These are phyloP conservation scores for Leccinum longicurvipes DNA, from an alignment of 768 basidiomycete species.

Conservation along the genomic window DNA sequence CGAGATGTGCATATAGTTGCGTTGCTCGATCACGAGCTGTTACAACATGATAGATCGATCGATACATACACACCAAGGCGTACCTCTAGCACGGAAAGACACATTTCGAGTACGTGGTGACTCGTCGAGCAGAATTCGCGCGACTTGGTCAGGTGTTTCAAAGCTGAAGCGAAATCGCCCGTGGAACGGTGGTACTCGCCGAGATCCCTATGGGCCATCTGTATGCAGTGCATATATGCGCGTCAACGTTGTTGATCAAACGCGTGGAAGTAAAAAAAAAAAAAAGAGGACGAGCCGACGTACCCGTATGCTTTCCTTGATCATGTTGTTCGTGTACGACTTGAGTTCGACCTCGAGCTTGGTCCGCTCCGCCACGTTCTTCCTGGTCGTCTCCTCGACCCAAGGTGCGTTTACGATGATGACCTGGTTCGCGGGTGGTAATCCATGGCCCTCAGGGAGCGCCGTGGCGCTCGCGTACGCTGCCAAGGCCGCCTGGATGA, in stretches of 20 bases:
- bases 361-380: slow-evolving; percentile 70
- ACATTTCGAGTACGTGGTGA: slow-evolving; percentile 93
- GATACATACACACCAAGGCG: background rate
- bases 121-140: slow-evolving; percentile 91
- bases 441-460: slow-evolving; percentile 29
- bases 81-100: slow-evolving; percentile 78
- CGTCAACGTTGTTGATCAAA: too few species aligned
- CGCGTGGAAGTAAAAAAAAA: too few species aligned
- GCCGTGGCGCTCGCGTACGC: slow-evolving; percentile 51
- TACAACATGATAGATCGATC: background rate
- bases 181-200: slow-evolving; percentile 71
- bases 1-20: slow-evolving; percentile 80
- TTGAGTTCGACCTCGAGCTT: slow-evolving; percentile 93
- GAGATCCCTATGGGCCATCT: slow-evolving; percentile 92
- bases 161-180: slow-evolving; percentile 67
- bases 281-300: slow-evolving; percentile 21
- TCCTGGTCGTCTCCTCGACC: slow-evolving; percentile 64
- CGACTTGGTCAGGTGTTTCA: slow-evolving; percentile 86
- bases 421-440: slow-evolving; percentile 48
- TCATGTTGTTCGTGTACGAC: slow-evolving; percentile 94
- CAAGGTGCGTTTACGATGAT: slow-evolving; percentile 62
- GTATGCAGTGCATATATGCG: background rate
- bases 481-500: slow-evolving; percentile 49
- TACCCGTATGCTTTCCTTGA: slow-evolving; percentile 97
- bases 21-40: slow-evolving; percentile 81